Evolutionary conservation across 371 early-diverging fungal species (phyloP), one percentile per base, ranked within the genome.

Genomic region (Mortierella sp.): DNA sequence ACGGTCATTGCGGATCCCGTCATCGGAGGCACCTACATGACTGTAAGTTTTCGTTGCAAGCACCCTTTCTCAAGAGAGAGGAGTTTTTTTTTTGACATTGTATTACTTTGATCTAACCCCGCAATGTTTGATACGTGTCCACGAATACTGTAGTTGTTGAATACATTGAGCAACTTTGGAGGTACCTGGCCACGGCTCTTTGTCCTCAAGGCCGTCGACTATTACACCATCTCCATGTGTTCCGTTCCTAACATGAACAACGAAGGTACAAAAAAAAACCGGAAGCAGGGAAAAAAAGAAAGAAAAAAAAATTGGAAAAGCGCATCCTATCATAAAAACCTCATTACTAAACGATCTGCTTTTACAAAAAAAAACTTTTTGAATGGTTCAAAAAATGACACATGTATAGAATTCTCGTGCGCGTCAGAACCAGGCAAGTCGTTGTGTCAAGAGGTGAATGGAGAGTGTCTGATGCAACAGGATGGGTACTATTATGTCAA

Each of bases 21-120:
- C 14, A 98, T 99, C 76, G 99, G 98, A 60, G 98, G 98, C 12
- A 98, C 98, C 3, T 99, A 99, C 86, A 99, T 99, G 99, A 99
- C 99, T 16, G 94, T 94, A 90, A 29, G 48, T 27, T 27, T 56
- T 24, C 3, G 12, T 21, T 54, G 3, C 54, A 54, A 54, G 24
- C 54, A 5, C 3, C 54, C 24, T 48, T 48, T 12, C 12, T 1
- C 2, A 14, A 14, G 12, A 48, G 14, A 12, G 32, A 35, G 35
- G 35, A 35, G 35, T 49, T 49, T 51, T 51, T 51, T 41, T 41
- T 41, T 41, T 41, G 4, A 41, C 41, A 41, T 41, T 41, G 41
- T 6, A 41, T 41, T 4, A 6, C 41, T 41, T 41, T 41, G 0
- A 41, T 41, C 6, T 41, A 7, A 41, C 41, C 41, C 41, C 41